phyloP scores from a whole-genome alignment of 352 stramenopile species.

The Pythium plurisporium region DNA sequence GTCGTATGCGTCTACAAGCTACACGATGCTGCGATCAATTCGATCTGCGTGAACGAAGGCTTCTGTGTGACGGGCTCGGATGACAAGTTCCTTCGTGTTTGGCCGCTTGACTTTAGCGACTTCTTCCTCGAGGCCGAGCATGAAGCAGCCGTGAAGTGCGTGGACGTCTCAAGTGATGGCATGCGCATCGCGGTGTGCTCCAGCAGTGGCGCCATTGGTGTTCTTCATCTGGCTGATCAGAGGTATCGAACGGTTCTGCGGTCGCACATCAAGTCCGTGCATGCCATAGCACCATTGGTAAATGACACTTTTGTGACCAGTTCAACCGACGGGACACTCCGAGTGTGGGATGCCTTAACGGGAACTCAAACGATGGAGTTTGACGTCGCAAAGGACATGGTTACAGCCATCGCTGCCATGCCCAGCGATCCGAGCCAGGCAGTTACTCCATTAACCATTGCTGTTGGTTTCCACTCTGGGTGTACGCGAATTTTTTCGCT shows the following conservation, averaged over 20 bases:
- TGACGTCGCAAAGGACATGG: conserved; percentile 52
- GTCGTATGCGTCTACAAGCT: conserved; percentile 89
- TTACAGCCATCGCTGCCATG: conserved; percentile 59
- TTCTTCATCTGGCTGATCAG: conserved; percentile 83
- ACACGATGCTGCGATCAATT: conserved; percentile 81
- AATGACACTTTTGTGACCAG: conserved; percentile 54
- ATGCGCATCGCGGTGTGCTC: conserved; percentile 75
- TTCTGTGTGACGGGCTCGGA: conserved; percentile 88
- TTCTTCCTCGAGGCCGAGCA: conserved; percentile 90
- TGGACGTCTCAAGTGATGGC: conserved; percentile 75
- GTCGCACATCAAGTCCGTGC: conserved; percentile 60
- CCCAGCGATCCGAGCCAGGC: conserved; percentile 7
- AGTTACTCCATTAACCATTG: conserved; percentile 23
- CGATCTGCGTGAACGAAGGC: conserved; percentile 81
- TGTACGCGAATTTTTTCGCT: conserved; percentile 86
- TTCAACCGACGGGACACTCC: conserved; percentile 70
- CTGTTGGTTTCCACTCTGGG: conserved; percentile 77
- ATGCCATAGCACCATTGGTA: conserved; percentile 27
- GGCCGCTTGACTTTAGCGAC: conserved; percentile 89
- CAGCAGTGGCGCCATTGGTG: conserved; percentile 68
- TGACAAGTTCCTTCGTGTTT: conserved; percentile 87
- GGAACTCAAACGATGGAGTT: conserved; percentile 85
- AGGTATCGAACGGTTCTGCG: conserved; percentile 78
- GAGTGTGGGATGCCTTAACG: conserved; percentile 69
- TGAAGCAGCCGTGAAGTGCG: conserved; percentile 54